Evolutionary conservation across 106 monocot species (phyloP).

Genomic region (Dioscorea zingiberensis): DNA sequence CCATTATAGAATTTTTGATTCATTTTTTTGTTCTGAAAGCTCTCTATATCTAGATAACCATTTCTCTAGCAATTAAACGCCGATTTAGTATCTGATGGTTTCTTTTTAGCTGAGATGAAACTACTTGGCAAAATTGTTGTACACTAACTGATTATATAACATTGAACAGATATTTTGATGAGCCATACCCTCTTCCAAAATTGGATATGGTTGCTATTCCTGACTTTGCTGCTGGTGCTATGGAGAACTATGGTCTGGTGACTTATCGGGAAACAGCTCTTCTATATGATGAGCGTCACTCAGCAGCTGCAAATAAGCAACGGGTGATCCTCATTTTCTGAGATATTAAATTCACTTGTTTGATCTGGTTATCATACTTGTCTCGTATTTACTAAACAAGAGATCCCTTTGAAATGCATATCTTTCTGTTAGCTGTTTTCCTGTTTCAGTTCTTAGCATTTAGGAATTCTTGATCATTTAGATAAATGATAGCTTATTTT

Average conservation of each 20-base stretch:
- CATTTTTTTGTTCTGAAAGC: no score
- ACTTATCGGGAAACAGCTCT: slow-evolving; percentile 84
- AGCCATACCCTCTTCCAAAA: slow-evolving; percentile 84
- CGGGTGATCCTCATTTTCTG: slow-evolving; percentile 28
- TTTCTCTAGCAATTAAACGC: no score
- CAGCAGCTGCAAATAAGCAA: slow-evolving; percentile 83
- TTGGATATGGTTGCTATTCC: slow-evolving; percentile 98
- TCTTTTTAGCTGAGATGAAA: not conserved
- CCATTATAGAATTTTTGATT: no score
- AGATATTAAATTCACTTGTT: no score
- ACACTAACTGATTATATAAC: slow-evolving; percentile 5
- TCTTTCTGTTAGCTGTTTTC: no score
- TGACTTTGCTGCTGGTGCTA: slow-evolving; percentile 96
- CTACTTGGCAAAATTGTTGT: not conserved
- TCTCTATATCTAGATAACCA: no score
- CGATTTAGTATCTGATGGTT: no score
- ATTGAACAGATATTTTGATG: slow-evolving; percentile 59
- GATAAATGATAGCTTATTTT: no score
- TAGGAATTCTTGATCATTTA: no score
- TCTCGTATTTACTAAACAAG: not conserved
- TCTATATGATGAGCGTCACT: slow-evolving; percentile 76
- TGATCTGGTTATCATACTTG: no score
- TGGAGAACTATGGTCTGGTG: slow-evolving; percentile 97
- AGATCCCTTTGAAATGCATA: no score
- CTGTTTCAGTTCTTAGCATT: no score